Evolutionary conservation across 495 filamentous ascomycete species (phyloP).

Genomic region (Aspergillus hancockii): DNA sequence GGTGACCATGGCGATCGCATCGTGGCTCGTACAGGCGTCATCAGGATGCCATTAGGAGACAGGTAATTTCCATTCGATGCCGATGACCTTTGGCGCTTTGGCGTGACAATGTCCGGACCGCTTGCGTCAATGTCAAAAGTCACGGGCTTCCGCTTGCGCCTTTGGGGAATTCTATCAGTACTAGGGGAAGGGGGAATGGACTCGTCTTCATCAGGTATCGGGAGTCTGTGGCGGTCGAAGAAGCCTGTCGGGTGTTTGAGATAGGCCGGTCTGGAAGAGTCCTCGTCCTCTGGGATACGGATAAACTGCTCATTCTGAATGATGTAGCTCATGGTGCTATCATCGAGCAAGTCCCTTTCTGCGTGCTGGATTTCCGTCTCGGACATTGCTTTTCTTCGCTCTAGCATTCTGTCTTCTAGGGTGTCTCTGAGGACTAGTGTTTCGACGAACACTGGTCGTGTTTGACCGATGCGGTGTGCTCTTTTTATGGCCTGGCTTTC

Average conservation of each 20-base stretch:
- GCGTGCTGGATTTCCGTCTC: conserved; percentile 69
- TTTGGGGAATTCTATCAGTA: conserved; percentile 9
- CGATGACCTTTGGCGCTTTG: conserved; percentile 20
- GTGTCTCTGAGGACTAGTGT: conserved; percentile 81
- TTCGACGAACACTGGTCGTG: conserved; percentile 77
- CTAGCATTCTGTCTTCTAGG: conserved; percentile 82
- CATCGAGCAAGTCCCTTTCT: conserved; percentile 70
- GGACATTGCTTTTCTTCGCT: conserved; percentile 74
- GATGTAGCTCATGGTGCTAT: conserved; percentile 73
- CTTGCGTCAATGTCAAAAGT: not conserved
- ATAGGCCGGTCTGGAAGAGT: conserved; percentile 23
- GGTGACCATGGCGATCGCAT: conserved; percentile 13
- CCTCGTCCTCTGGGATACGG: conserved; percentile 50
- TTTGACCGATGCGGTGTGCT: conserved; percentile 85
- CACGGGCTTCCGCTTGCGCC: conserved; percentile 16
- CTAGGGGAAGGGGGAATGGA: not conserved
- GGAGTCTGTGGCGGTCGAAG: conserved; percentile 43
- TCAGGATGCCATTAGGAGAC: conserved; percentile 24
- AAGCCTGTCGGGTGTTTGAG: conserved; percentile 32
- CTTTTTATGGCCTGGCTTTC: conserved; percentile 93
- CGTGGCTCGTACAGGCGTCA: conserved; percentile 16
- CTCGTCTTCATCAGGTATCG: conserved; percentile 33
- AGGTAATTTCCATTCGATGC: conserved; percentile 5
- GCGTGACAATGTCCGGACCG: conserved; percentile 15
- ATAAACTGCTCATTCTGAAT: conserved; percentile 72